Base-by-base conservation (phyloP, 345 rosid genomes). In the Eucalyptus sideroxylon region DNA sequence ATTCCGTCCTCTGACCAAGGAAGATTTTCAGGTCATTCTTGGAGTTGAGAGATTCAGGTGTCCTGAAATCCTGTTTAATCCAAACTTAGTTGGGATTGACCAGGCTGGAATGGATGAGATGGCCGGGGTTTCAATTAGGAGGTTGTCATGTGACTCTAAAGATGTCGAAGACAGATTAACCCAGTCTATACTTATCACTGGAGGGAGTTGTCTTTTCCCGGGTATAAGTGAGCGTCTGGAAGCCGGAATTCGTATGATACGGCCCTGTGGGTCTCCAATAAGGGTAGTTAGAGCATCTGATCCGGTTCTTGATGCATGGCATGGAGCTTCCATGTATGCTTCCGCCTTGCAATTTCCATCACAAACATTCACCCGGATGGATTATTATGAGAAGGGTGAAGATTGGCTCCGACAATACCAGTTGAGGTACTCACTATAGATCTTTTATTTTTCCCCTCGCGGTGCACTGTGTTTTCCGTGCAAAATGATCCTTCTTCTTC, bases 281-380 rank as follows among this genome's bases (percentile, higher is more conserved):
- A 91, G 90, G 60, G 95, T 97, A 26, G 93, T 94, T 87, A 91
- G 93, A 92, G 98, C 98, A 86, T 89, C 93, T 83, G 95, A 98
- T 91, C 98, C 99, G 1, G 94, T 96, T 87, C 96, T 96, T 50
- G 99, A 98, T 89, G 99, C 99, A 3, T 97, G 99, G 99, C 97
- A 98, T 17, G 99, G 99, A 40, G 99, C 99, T n/a, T 92, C 98
- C 89, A 80, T 87, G 4, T 95, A 93, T 90, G 99, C 99, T 60
- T 88, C 98, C 86, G 88, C 91, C 40, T 40, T 88, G 88, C 93
- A 90, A 60, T 98, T 97, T 91, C 93, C 93, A 7, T 82, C 90
- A 80, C 99, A 96, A 90, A 94, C 97, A 4, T 94, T 97, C 91
- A 94, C 92, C 31, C 95, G 92, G 90, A 90, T 88, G 92, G 99